These are phyloP conservation scores for Aspergillus panamensis DNA, from an alignment of 495 filamentous ascomycete genomes.

Conservation along the genomic window DNA sequence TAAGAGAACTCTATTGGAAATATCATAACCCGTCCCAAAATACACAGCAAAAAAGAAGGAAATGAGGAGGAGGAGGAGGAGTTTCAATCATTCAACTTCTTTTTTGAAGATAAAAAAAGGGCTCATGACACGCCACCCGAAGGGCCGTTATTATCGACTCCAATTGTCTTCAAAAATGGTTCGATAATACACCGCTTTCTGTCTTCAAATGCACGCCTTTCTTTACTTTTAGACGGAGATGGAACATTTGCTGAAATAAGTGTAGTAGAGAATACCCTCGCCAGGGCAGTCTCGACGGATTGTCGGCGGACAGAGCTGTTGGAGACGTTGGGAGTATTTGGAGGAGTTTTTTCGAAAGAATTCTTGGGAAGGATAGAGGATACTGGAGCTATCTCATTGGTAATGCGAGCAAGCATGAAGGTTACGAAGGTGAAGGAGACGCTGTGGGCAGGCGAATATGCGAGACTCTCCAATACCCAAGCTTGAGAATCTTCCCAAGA, in stretches of 20 bases:
- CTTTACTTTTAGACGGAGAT: conserved; percentile 39
- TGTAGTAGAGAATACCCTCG: conserved; percentile 32
- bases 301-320: conserved; percentile 29
- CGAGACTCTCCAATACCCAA: conserved; percentile 69
- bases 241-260: conserved; percentile 36
- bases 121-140: conserved; percentile 32
- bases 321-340: conserved; percentile 10
- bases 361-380: conserved; percentile 20
- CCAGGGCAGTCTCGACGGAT: conserved; percentile 34
- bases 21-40: background rate
- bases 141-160: conserved; percentile 39
- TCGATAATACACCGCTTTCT: conserved; percentile 41
- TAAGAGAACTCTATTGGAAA: background rate
- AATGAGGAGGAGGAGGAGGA: background rate
- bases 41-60: background rate
- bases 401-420: conserved; percentile 61
- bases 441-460: conserved; percentile 68
- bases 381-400: conserved; percentile 44
- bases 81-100: background rate
- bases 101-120: background rate
- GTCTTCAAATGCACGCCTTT: conserved; percentile 39
- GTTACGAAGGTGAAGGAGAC: conserved; percentile 84
- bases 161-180: conserved; percentile 44
- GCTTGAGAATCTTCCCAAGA: conserved; percentile 61
- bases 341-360: conserved; percentile 10